A percentile compares a stretch with the other conserved stretches of the same genome.
Evolutionary conservation across 2,329 filamentous ascomycete species (phyloP).

Genomic region (Pseudogymnoascus sp.): DNA sequence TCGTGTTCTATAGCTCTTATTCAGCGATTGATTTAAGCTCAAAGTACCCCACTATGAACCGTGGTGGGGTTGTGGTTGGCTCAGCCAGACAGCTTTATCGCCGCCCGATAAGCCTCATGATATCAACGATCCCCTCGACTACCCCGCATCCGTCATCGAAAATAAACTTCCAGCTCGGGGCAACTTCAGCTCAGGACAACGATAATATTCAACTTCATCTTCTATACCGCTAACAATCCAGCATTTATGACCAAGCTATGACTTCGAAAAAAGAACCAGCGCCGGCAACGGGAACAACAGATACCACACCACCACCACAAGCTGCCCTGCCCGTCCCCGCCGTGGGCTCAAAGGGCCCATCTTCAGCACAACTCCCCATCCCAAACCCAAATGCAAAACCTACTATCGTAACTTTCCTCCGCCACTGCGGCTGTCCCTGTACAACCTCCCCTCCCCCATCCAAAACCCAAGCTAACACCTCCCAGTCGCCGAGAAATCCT

Average conservation of each 20-base stretch:
- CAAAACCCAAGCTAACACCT: background rate
- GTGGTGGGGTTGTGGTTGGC: background rate
- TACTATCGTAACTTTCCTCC: constrained; percentile 57
- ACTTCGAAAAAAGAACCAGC: constrained; percentile 25
- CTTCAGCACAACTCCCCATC: constrained; percentile 43
- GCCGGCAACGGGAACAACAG: constrained; percentile 18
- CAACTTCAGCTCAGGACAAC: background rate
- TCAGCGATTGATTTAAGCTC: background rate
- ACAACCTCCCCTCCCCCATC: constrained; percentile 17
- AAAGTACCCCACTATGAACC: background rate
- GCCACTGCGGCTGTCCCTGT: constrained; percentile 71
- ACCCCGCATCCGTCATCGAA: constrained; percentile 5
- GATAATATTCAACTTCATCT: background rate
- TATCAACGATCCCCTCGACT: constrained; percentile 1
- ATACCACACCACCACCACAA: constrained; percentile 32
- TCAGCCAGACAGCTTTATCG: constrained; percentile 3
- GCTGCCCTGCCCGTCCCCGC: constrained; percentile 30
- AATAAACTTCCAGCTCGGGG: background rate
- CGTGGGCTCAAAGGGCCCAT: constrained; percentile 49
- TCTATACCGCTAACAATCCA: background rate
- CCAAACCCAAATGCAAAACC: constrained; percentile 43
- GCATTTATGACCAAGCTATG: constrained; percentile 15
- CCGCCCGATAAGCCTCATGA: constrained; percentile 1
- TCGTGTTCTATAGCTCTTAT: background rate
- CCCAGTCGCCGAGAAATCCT: constrained; percentile 60